These are phyloP conservation scores for Candida oleophila DNA, from an alignment of 805 yeast genomes.

Conservation along the genomic window DNA sequence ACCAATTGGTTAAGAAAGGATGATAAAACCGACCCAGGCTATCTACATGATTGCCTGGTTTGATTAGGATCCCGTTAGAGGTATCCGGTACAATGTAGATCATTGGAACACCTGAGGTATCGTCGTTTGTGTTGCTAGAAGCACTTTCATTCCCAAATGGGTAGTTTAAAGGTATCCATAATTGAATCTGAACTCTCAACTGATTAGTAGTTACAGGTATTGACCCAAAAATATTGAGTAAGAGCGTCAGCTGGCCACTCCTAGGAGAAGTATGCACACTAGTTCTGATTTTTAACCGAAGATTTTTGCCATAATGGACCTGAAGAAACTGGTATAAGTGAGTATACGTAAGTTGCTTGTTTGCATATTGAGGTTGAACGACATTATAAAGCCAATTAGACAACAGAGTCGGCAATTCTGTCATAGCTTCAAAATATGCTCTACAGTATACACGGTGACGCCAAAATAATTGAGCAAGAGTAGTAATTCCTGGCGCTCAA, in stretches of 20 bases:
- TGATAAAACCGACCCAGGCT: conserved; percentile 69
- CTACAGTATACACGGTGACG: neutral
- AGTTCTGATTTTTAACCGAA: conserved; percentile 65
- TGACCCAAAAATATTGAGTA: conserved; percentile 65
- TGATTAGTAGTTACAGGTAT: conserved; percentile 32
- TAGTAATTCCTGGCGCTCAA: no score
- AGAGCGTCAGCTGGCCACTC: conserved; percentile 57
- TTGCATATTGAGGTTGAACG: conserved; percentile 51
- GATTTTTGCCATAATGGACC: conserved; percentile 34
- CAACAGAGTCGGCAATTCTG: conserved; percentile 29
- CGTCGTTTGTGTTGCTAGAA: conserved; percentile 6
- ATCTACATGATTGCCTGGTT: conserved; percentile 67
- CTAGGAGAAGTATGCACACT: conserved; percentile 48
- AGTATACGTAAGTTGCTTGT: conserved; percentile 58
- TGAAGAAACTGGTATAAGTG: conserved; percentile 60
- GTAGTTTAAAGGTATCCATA: conserved; percentile 77
- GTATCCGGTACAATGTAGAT: conserved; percentile 59
- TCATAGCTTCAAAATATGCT: conserved; percentile 11
- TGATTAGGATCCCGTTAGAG: conserved; percentile 37
- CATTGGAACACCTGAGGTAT: conserved; percentile 53
- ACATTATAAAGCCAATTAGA: conserved; percentile 42
- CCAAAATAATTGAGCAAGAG: no score
- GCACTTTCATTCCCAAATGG: conserved; percentile 39
- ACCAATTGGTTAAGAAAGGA: conserved; percentile 67
- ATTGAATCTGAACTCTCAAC: conserved; percentile 48